Conservation (phyloP, 169 alveolate species). For the Besnoitia besnoiti region DNA sequence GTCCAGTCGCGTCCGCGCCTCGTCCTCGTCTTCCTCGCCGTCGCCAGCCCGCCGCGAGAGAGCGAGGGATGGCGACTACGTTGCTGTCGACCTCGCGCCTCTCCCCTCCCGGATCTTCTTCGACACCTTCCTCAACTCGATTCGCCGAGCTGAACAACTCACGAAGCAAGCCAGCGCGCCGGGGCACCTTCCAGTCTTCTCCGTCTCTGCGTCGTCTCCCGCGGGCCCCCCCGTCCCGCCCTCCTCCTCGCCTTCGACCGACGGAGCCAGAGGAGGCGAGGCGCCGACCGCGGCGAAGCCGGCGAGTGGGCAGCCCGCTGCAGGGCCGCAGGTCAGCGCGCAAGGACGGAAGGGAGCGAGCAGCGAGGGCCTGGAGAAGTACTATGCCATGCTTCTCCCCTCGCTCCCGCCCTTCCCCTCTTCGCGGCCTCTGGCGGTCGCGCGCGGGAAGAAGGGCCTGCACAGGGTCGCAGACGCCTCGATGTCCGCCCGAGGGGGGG, state of each 20-base stretch:
- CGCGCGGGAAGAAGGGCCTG: not conserved
- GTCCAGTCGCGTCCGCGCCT: not conserved
- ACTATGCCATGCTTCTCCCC: not conserved
- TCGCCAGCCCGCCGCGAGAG: not conserved
- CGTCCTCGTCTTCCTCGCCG: not conserved
- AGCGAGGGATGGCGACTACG: not conserved
- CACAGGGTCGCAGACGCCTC: not conserved
- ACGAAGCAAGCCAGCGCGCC: no score
- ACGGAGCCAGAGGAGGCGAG: not conserved
- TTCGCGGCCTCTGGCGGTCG: not conserved
- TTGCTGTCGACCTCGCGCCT: not conserved
- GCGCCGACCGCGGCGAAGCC: not conserved
- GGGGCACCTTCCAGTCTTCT: not conserved
- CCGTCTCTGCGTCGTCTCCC: not conserved
- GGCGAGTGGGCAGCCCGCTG: no score
- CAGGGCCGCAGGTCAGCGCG: no score
- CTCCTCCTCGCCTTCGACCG: no score
- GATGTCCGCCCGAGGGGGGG: no score
- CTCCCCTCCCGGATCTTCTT: conserved; percentile 8
- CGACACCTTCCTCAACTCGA: conserved; percentile 34
- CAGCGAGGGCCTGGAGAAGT: not conserved
- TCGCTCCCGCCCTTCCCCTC: not conserved
- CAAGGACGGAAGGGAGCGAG: no score
- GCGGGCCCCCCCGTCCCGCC: not conserved
- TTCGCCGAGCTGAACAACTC: not conserved